Base-by-base conservation (phyloP, 371 early-diverging fungal species). In the Funneliformis caledonium region DNA sequence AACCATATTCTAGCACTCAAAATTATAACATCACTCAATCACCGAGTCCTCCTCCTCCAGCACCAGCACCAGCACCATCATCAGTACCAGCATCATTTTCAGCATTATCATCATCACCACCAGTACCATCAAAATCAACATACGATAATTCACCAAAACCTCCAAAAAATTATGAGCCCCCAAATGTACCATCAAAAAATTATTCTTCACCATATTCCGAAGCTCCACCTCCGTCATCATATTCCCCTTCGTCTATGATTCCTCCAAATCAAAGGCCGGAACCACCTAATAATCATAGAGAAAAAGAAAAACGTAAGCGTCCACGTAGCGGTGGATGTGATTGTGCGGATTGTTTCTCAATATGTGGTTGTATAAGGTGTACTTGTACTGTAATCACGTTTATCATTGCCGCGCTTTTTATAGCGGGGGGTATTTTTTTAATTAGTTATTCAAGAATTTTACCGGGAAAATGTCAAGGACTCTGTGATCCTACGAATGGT, bases 341-440 rank as follows among this genome's bases (percentile, higher is more conserved):
- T 37, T 74, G 16, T 11, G 48, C 74, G 1, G 76, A 64, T 64
- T 76, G 76, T 76, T 76, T 37, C 37, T 42, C 76, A 31, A 16
- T 37, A 26, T 76, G 76, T 62, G 76, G 76, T 33, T 76, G 76
- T 62, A 62, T 76, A 16, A n/a, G 76, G 19, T 76, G 76, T 76
- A 76, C 62, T 14, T 76, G 76, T 22, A 76, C 60, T 10, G 2
- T 76, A 12, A 37, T 26, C n/a, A 43, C 22, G 6, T 45, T 76
- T n/a, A 11, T 76, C 26, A 43, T 76, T 9, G 76, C 76, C 4
- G 37, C 37, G 14, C 5, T 76, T 19, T 76, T 76, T 76, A 76
- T 76, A 5, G 8, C 42, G 1, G 42, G 8, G 9, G 76, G 76
- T 45, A 5, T 76, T 26, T 37, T 22, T 7, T 60, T 43, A 26